Evolutionary conservation across 345 rosid genomes (phyloP).

Genomic region (Isatis tinctoria): DNA sequence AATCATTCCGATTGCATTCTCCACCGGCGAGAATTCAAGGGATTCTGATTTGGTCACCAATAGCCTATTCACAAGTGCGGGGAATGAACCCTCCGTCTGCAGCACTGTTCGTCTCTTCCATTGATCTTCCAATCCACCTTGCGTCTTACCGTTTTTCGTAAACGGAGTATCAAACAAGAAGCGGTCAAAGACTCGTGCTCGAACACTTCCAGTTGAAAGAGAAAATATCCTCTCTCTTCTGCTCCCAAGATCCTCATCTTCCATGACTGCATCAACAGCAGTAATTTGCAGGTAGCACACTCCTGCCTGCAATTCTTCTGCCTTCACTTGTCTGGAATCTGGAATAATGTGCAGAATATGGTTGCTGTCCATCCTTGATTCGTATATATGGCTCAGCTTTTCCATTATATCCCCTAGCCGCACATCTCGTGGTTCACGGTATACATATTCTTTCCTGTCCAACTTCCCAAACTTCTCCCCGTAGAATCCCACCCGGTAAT

Average conservation of each 20-base stretch:
- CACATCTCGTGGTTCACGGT: slow-evolving; percentile 96
- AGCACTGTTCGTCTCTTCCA: slow-evolving; percentile 98
- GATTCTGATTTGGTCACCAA: slow-evolving; percentile 89
- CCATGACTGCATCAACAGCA: slow-evolving; percentile 97
- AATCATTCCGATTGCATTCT: slow-evolving; percentile 98
- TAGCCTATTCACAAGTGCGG: slow-evolving; percentile 91
- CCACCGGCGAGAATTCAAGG: slow-evolving; percentile 96
- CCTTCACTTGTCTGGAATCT: slow-evolving; percentile 95
- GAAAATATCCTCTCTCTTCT: slow-evolving; percentile 93
- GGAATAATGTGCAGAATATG: slow-evolving; percentile 86
- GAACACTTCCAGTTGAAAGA: slow-evolving; percentile 88
- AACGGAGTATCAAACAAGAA: slow-evolving; percentile 99
- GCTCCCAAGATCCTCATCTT: slow-evolving; percentile 98
- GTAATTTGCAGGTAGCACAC: slow-evolving; percentile 95
- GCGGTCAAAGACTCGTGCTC: slow-evolving; percentile 93
- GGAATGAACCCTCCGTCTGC: slow-evolving; percentile 94
- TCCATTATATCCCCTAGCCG: slow-evolving; percentile 99
- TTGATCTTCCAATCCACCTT: slow-evolving; percentile 97
- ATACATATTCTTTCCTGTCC: slow-evolving; percentile 80
- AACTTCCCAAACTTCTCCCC: slow-evolving; percentile 91
- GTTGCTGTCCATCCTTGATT: slow-evolving; percentile 87
- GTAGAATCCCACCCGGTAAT: slow-evolving; percentile 97
- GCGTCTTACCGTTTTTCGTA: slow-evolving; percentile 97
- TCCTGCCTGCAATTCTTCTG: slow-evolving; percentile 93
- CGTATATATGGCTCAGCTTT: slow-evolving; percentile 93